These are phyloP conservation scores for Periconia digitata DNA, from an alignment of 2,329 filamentous ascomycete species.

Conservation along the genomic window DNA sequence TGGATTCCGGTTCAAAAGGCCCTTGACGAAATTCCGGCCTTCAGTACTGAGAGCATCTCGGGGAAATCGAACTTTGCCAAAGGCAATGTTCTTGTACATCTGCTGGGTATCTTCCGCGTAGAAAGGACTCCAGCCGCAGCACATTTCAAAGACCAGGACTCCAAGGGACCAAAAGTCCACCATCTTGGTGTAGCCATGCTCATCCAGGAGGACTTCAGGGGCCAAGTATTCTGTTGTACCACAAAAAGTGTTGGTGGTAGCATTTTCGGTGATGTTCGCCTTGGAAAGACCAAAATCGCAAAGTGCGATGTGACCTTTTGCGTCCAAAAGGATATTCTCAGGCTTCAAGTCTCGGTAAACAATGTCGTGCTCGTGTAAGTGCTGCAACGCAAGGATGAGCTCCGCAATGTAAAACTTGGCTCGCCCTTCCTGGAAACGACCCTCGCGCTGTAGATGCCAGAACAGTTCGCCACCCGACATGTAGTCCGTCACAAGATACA, in stretches of 20 bases:
- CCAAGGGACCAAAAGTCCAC: constrained; percentile 99
- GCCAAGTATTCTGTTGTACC: constrained; percentile 97
- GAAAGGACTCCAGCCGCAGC: constrained; percentile 98
- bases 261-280: constrained; percentile 93
- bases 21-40: constrained; percentile 97
- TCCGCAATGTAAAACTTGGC: constrained; percentile 99
- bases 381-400: constrained; percentile 90
- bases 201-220: constrained; percentile 90
- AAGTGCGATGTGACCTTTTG: constrained; percentile 95
- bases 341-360: constrained; percentile 97
- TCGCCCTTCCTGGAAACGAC: constrained; percentile 88
- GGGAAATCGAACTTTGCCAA: constrained; percentile 96
- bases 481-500: constrained; percentile 98
- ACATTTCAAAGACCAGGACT: constrained; percentile 99
- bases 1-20: constrained; percentile 92
- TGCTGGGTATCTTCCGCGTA: constrained; percentile 99
- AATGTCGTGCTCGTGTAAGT: constrained; percentile 95
- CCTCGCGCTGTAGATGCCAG: constrained; percentile 97
- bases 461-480: constrained; percentile 99
- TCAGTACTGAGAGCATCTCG: constrained; percentile 92
- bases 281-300: constrained; percentile 98
- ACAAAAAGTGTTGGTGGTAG: constrained; percentile 98
- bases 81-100: constrained; percentile 99
- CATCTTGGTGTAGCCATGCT: constrained; percentile 99
- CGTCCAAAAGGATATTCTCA: constrained; percentile 94